Evolutionary conservation across 805 yeast genomes (phyloP).

Genomic region (Lipomyces oligophaga): DNA sequence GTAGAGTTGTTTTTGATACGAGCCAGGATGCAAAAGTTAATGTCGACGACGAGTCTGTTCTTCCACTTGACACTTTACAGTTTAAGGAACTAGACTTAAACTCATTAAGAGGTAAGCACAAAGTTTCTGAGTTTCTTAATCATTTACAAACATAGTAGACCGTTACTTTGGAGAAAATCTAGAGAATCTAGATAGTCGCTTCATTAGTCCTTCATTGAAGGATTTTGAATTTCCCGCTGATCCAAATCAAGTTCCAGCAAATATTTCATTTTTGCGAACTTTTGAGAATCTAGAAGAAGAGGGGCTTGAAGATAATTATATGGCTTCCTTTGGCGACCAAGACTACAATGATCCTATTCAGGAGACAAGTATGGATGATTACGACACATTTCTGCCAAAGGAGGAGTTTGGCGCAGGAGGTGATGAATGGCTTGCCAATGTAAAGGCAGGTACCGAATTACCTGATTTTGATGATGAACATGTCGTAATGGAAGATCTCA

Average conservation of each 20-base stretch:
- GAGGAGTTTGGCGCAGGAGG: constrained; percentile 29
- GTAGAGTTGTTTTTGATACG: constrained; percentile 67
- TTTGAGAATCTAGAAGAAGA: constrained; percentile 35
- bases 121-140: background rate
- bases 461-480: constrained; percentile 8
- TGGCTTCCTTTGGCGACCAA: background rate
- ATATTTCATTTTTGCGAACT: constrained; percentile 19
- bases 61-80: background rate
- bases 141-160: background rate
- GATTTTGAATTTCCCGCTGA: constrained; percentile 37
- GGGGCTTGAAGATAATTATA: constrained; percentile 25
- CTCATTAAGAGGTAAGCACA: constrained; percentile 13
- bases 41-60: constrained; percentile 27
- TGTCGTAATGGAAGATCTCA: background rate
- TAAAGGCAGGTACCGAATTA: constrained; percentile 7
- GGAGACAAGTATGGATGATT: constrained; percentile 2
- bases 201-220: constrained; percentile 67
- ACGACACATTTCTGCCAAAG: constrained; percentile 13
- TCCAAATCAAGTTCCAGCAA: constrained; percentile 14
- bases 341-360: no score
- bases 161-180: constrained; percentile 16
- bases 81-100: constrained; percentile 31
- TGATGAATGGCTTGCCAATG: constrained; percentile 21
- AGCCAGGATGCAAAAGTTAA: constrained; percentile 42
- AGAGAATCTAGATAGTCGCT: constrained; percentile 28